Evolutionary conservation across 129 eudicot genomes (phyloP).

Genomic region (Pulicaria dysenterica): DNA sequence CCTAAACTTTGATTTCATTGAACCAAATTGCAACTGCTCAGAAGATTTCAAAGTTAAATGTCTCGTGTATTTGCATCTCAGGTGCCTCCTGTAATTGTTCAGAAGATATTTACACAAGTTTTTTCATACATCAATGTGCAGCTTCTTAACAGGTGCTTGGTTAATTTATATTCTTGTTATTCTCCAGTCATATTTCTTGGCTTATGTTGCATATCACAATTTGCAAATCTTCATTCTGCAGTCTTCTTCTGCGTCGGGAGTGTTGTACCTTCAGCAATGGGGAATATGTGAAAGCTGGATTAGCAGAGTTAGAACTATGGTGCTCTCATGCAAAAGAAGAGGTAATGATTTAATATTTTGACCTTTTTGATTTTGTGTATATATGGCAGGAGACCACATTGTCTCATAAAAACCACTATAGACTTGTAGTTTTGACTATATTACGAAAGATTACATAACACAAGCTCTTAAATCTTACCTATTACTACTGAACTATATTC

Average conservation of each 20-base stretch:
- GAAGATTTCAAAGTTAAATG: neutral
- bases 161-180: conserved; percentile 14
- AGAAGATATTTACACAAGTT: conserved; percentile 77
- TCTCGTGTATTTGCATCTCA: conserved; percentile 33
- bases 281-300: conserved; percentile 87
- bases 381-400: too few species aligned
- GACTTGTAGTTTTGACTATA: too few species aligned
- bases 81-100: conserved; percentile 92
- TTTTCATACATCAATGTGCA: conserved; percentile 88
- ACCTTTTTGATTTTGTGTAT: too few species aligned
- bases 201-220: conserved; percentile 24
- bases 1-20: too few species aligned
- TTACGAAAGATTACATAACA: too few species aligned
- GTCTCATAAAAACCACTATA: too few species aligned
- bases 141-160: conserved; percentile 87
- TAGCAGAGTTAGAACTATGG: conserved; percentile 95
- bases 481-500: too few species aligned
- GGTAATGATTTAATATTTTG: conserved; percentile 42
- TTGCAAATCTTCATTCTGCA: conserved; percentile 26
- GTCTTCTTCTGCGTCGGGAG: conserved; percentile 93
- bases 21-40: conserved; percentile 1
- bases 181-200: conserved; percentile 12
- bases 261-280: conserved; percentile 94
- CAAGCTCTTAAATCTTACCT: too few species aligned
- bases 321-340: conserved; percentile 88